Evolutionary conservation across 2,329 filamentous ascomycete species (phyloP).

Genomic region (Zelopaecilomyces penicillatus): DNA sequence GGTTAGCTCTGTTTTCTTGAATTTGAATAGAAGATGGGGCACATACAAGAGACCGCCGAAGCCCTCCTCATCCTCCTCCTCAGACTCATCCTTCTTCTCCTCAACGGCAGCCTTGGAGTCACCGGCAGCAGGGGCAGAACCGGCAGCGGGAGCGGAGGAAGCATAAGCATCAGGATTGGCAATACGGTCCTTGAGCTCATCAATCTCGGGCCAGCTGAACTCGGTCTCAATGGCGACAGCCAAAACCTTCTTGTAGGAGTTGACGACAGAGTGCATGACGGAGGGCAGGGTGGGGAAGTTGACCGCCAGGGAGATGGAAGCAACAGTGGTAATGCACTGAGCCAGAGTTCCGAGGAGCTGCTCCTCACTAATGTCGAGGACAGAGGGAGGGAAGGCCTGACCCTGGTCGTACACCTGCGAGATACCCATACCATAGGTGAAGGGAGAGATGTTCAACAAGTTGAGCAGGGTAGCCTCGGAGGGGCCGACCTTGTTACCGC

Average conservation of each 20-base stretch:
- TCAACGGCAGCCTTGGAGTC: slow-evolving; percentile 44
- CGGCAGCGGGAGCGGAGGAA: slow-evolving; percentile 64
- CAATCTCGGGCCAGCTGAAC: slow-evolving; percentile 89
- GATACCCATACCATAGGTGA: slow-evolving; percentile 98
- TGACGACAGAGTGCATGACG: slow-evolving; percentile 92
- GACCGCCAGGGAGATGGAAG: slow-evolving; percentile 81
- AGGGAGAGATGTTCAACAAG: slow-evolving; percentile 99
- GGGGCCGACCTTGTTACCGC: slow-evolving; percentile 87
- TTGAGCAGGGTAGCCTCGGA: slow-evolving; percentile 98
- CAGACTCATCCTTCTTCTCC: slow-evolving; percentile 57
- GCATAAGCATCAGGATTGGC: slow-evolving; percentile 98
- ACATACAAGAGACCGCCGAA: slow-evolving; percentile 75
- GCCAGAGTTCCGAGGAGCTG: slow-evolving; percentile 82
- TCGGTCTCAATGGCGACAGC: slow-evolving; percentile 86
- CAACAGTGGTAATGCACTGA: slow-evolving; percentile 76
- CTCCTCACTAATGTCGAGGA: slow-evolving; percentile 90
- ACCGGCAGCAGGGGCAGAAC: slow-evolving; percentile 44
- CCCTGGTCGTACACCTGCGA: slow-evolving; percentile 95
- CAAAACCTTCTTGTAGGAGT: slow-evolving; percentile 95
- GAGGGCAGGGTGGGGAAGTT: slow-evolving; percentile 96
- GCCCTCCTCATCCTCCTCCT: slow-evolving; percentile 60
- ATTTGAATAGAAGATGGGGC: background rate
- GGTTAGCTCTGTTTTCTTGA: slow-evolving; percentile 29
- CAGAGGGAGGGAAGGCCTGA: slow-evolving; percentile 76
- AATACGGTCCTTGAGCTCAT: slow-evolving; percentile 98